A percentile compares a stretch with the other conserved stretches of the same genome.
phyloP scores from a whole-genome alignment of 2,329 filamentous ascomycete species.

The Alternaria arbusti region DNA sequence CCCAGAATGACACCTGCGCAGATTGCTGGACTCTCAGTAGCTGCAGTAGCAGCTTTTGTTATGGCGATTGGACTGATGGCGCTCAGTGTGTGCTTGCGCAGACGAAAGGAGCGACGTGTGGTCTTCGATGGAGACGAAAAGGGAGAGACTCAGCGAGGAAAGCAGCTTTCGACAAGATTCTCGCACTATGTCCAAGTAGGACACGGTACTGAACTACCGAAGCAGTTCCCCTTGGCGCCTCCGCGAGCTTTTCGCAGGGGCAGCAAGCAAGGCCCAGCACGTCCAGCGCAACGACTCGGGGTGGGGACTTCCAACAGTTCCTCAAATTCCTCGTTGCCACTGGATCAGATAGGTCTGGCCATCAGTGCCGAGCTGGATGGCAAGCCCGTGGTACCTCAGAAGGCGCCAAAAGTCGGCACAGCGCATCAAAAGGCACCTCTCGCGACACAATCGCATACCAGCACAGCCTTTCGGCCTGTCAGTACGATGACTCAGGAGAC shows the following conservation, averaged over 20 bases:
- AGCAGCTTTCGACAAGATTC: constrained; percentile 27
- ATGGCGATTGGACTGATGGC: constrained; percentile 49
- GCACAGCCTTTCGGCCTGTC: constrained; percentile 27
- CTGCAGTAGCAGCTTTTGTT: constrained; percentile 45
- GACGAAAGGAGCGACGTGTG: constrained; percentile 39
- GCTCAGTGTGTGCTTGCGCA: constrained; percentile 44
- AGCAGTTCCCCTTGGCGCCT: constrained; percentile 23
- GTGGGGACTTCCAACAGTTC: constrained; percentile 29
- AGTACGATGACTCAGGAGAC: constrained; percentile 45
- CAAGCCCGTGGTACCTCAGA: constrained; percentile 21
- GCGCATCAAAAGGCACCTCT: constrained; percentile 10
- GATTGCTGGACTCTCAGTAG: constrained; percentile 48
- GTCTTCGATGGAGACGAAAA: constrained; percentile 31
- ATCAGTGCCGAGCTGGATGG: constrained; percentile 46
- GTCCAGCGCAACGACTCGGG: constrained; percentile 26
- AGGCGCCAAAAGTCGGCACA: constrained; percentile 4
- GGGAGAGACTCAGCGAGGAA: constrained; percentile 11
- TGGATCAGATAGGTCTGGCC: constrained; percentile 47
- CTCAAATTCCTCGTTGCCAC: constrained; percentile 29
- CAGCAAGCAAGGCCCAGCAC: constrained; percentile 3
- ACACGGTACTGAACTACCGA: constrained; percentile 11
- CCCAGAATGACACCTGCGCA: constrained; percentile 46
- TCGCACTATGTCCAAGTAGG: constrained; percentile 28
- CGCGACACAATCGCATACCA: constrained; percentile 6
- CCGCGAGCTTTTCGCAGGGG: constrained; percentile 16